Base-by-base conservation (phyloP, 1,284 basidiomycete genomes). In the Apiotrichum mycotoxinovorans region DNA sequence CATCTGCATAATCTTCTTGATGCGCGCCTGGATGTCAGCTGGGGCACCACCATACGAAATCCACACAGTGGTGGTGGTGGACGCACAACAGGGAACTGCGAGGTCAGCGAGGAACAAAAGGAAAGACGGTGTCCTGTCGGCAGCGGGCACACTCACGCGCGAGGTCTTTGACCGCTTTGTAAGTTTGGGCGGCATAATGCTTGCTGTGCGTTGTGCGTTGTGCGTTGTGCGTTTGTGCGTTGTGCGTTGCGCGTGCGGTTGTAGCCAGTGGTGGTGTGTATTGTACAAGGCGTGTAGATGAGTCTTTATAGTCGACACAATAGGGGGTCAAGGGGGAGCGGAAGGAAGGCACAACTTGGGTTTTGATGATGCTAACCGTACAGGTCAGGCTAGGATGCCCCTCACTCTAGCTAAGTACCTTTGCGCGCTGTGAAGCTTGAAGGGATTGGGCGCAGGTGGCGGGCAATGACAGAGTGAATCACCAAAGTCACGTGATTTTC, bases 1-100 rank as follows among this genome's bases (percentile, higher is more conserved):
- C 75, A 95, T 93, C 80, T 98, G 95, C 91, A 98, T 98, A 61
- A 98, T 97, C 81, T 94, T 92, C 83, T 98, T 98, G 80, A 98
- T 98, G 54, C 95, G 85, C 9, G 95, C 95, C 90, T 60, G 57
- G 35, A 20, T 1, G 60, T 48, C 18, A 57, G 40, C 25, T 38
- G 22, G 14, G 22, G 14, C 52, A 10, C 27, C 34, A 12, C n/a
- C n/a, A n/a, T 4, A 22, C 18, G 27, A 25, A 23, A 17, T 5
- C 22, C 2, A 18, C 12, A 2, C 18, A 17, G 1, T 7, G 26
- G 25, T 22, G 43, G 1, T 7, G 26, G 25, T 22, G 43, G 2
- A 66, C 72, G 59, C 55, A 74, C 72, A 43, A 69, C 71, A 14
- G 72, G 72, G 56, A 74, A 74, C 72, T 72, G 64, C 15, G 33